Base-by-base conservation (phyloP, 2,329 filamentous ascomycete species). In the Penicillium griseofulvum region DNA sequence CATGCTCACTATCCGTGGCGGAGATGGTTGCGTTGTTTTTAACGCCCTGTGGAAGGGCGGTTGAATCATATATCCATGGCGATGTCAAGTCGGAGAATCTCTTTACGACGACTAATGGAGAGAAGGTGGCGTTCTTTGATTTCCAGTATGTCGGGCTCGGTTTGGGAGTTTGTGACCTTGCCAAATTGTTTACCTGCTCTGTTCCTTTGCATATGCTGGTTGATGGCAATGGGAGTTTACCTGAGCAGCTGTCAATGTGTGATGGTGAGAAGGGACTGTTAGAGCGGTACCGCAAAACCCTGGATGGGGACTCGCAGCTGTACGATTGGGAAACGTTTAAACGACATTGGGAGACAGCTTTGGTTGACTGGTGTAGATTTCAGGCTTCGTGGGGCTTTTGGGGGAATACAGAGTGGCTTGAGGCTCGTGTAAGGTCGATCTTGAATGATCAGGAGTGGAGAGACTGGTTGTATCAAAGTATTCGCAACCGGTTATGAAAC, bases 51-150 rank as follows among this genome's bases (percentile, higher is more conserved):
- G 77, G 76, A 8, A 68, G 77, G 14, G 53, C 71, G 0, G 74
- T 77, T 1, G 78, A 87, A 59, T 85, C 85, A 0, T 77, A 83
- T 16, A 82, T 89, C 8, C 86, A 89, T 62, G 86, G 86, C 8
- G 86, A 89, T 54, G 85, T 88, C 49, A 89, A 89, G 68, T 86
- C 83, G 0, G 85, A 88, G 61, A 89, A 89, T 55, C 76, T 88
- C 7, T 87, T 87, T 63, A 83, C 82, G 0, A 83, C 74, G 0
- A 54, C 64, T 0, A 60, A 67, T 0, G 83, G 82, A 1, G 70
- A 80, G 2, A 56, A 73, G 4, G 83, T 85, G 1, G 85, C 83
- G 0, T 86, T 89, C 59, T 88, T 85, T 63, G 87, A 89, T 65
- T 89, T 89, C 53, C 86, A 89, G 61, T 89, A 89, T 60, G 80